Evolutionary conservation across 495 filamentous ascomycete genomes (phyloP).

Genomic region (Penicillium crystallinum): DNA sequence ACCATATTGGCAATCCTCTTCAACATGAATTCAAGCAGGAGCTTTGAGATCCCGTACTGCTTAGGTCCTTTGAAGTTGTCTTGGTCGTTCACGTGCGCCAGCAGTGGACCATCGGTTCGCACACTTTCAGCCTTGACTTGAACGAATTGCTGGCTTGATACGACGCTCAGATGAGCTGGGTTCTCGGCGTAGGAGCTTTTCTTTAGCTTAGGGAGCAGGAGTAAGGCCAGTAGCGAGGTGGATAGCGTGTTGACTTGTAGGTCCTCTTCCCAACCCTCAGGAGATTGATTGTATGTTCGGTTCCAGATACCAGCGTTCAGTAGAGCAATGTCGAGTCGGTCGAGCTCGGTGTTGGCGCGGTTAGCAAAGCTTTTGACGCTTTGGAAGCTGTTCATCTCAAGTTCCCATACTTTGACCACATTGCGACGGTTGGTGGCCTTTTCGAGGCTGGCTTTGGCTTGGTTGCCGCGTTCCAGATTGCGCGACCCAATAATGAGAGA

Average conservation of each 20-base stretch:
- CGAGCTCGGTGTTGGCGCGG: constrained; percentile 33
- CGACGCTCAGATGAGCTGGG: constrained; percentile 33
- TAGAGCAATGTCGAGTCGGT: constrained; percentile 37
- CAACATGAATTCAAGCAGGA: constrained; percentile 43
- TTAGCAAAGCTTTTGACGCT: constrained; percentile 45
- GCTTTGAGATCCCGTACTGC: constrained; percentile 45
- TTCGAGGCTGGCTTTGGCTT: constrained; percentile 43
- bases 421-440: constrained; percentile 33
- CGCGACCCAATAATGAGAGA: constrained; percentile 42
- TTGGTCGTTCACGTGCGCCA: constrained; percentile 32
- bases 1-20: constrained; percentile 32
- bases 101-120: constrained; percentile 24
- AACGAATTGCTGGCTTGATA: constrained; percentile 41
- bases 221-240: constrained; percentile 49
- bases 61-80: constrained; percentile 26
- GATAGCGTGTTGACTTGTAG: constrained; percentile 58
- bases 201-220: constrained; percentile 49
- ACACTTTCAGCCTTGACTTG: constrained; percentile 33
- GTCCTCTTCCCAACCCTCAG: constrained; percentile 50
- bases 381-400: constrained; percentile 50
- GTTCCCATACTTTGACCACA: constrained; percentile 46
- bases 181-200: constrained; percentile 19
- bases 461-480: constrained; percentile 40
- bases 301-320: constrained; percentile 45
- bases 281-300: constrained; percentile 25